Percentiles rank a stretch among this genome's conserved stretches.
phyloP scores from a whole-genome alignment of 768 basidiomycete species.

The Serendipita sp. region DNA sequence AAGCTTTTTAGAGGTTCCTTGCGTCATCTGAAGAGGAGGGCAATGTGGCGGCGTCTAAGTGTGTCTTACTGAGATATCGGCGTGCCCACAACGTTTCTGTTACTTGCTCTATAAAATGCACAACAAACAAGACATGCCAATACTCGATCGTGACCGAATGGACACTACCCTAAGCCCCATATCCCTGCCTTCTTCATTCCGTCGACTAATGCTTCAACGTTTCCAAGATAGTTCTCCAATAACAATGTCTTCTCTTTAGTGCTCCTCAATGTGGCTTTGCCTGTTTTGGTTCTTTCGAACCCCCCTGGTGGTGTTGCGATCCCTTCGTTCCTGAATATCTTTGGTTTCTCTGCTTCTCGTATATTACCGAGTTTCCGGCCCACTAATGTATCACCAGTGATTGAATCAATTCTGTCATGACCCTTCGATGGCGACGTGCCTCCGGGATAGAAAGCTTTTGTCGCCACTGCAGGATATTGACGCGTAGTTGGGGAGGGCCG shows the following conservation, averaged over 20 bases:
- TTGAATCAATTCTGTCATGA: too few relatives aligned
- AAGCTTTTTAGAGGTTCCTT: not conserved
- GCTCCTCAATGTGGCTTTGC: conserved; percentile 16
- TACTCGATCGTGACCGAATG: not conserved
- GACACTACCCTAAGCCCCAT: conserved; percentile 57
- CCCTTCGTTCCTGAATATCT: too few relatives aligned
- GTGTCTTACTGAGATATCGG: not conserved
- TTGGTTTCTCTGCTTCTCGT: too few relatives aligned
- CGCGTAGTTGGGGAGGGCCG: too few relatives aligned
- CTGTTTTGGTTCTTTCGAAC: conserved; percentile 12
- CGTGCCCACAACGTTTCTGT: too few relatives aligned
- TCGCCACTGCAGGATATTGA: too few relatives aligned
- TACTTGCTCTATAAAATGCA: not conserved
- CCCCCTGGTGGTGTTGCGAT: conserved; percentile 8
- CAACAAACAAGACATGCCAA: not conserved
- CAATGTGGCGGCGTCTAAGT: not conserved
- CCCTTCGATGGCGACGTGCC: too few relatives aligned
- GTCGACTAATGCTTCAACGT: conserved; percentile 82
- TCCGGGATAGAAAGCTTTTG: too few relatives aligned
- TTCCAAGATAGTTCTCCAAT: conserved; percentile 69
- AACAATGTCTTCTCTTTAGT: conserved; percentile 75
- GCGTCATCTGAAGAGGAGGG: not conserved
- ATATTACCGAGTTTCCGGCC: too few relatives aligned
- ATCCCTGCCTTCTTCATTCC: conserved; percentile 75
- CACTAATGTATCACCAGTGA: too few relatives aligned